Evolutionary conservation across 1,139 yeast genomes (phyloP).

Genomic region (Hansenula lynferdii): DNA sequence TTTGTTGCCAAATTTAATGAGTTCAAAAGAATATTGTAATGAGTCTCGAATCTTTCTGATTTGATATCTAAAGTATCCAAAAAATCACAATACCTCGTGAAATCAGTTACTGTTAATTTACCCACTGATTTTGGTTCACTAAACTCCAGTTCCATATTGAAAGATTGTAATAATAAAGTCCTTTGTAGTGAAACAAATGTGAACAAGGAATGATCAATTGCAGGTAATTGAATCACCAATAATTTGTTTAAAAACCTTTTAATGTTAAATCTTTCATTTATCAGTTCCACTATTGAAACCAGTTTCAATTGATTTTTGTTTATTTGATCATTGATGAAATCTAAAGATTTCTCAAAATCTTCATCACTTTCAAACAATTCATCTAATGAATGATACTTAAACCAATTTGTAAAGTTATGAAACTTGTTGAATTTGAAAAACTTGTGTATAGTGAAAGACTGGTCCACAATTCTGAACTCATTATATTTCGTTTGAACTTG

Average conservation of each 20-base stretch:
- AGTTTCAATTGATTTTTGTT: constrained; percentile 3
- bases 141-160: constrained; percentile 1
- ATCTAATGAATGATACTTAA: constrained; percentile 9
- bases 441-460: constrained; percentile 16
- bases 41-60: constrained; percentile 1
- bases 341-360: constrained; percentile 11
- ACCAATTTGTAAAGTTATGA: constrained; percentile 18
- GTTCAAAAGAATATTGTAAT: constrained; percentile 11
- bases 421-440: constrained; percentile 11
- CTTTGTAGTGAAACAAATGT: constrained; percentile 5
- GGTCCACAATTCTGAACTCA: constrained; percentile 17
- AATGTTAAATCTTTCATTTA: constrained; percentile 5
- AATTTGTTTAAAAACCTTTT: constrained; percentile 8
- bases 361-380: constrained; percentile 17
- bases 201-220: constrained; percentile 7
- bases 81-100: background rate
- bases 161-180: background rate
- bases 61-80: background rate
- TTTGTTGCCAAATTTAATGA: constrained; percentile 11
- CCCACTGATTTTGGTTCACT: background rate
- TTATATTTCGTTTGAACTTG: background rate
- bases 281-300: constrained; percentile 4
- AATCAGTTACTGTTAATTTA: background rate
- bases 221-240: constrained; percentile 1
- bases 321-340: constrained; percentile 3